These are phyloP conservation scores for Petunia secreta DNA, from an alignment of 257 asterid genomes.

Conservation along the genomic window DNA sequence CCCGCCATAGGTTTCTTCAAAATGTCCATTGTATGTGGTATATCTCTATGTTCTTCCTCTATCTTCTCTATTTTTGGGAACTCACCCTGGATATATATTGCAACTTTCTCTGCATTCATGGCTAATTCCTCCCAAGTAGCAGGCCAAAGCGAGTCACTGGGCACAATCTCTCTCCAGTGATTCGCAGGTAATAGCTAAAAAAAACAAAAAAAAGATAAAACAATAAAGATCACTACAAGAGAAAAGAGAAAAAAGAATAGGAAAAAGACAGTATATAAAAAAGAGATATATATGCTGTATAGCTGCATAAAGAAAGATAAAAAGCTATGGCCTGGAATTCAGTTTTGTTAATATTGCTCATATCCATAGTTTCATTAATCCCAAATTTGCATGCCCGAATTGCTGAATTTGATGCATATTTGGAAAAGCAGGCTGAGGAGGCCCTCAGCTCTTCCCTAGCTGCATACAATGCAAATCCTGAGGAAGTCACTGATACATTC, in stretches of 20 bases:
- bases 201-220: not conserved
- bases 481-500: slow-evolving; percentile 44
- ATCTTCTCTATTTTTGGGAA: too few relatives aligned
- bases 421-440: slow-evolving; percentile 37
- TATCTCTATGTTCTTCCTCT: too few relatives aligned
- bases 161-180: not conserved
- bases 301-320: not conserved
- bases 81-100: too few relatives aligned
- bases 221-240: not conserved
- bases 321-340: slow-evolving; percentile 13
- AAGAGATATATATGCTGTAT: not conserved
- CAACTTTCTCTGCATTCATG: too few relatives aligned
- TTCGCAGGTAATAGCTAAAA: not conserved
- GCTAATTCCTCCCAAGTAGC: too few relatives aligned
- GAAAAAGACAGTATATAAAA: not conserved
- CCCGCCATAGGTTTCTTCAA: too few relatives aligned
- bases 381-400: slow-evolving; percentile 40
- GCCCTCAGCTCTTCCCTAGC: slow-evolving; percentile 40
- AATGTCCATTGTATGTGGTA: too few relatives aligned
- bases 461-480: slow-evolving; percentile 51
- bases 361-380: slow-evolving; percentile 27
- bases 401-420: slow-evolving; percentile 45
- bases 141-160: too few relatives aligned
- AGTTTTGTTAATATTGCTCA: slow-evolving; percentile 12
- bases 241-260: not conserved